These are phyloP conservation scores for Mycena venus DNA, from an alignment of 768 basidiomycete species.

Conservation along the genomic window DNA sequence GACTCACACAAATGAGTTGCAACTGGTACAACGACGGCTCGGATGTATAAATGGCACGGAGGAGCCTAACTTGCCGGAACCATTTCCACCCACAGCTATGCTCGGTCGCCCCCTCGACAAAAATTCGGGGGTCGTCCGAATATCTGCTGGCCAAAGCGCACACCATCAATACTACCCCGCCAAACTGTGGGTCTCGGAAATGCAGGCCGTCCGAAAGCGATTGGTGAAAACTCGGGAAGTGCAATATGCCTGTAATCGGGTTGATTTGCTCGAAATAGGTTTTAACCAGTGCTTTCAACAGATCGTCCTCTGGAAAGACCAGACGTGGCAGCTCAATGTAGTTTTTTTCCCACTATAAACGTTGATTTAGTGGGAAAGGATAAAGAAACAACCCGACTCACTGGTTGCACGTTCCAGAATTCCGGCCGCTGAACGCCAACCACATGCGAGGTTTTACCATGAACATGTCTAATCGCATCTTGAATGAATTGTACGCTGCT, in stretches of 20 bases:
- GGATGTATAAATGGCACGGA: constrained; percentile 66
- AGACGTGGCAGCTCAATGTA: constrained; percentile 39
- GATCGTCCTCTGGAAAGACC: constrained; percentile 61
- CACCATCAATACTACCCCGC: constrained; percentile 69
- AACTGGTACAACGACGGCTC: constrained; percentile 75
- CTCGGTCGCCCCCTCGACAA: constrained; percentile 50
- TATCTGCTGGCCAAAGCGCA: constrained; percentile 76
- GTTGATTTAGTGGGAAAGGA: neutral
- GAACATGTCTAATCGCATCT: neutral
- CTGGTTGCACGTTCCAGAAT: constrained; percentile 8
- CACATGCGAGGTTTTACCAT: neutral
- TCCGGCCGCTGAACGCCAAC: constrained; percentile 11
- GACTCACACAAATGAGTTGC: constrained; percentile 72
- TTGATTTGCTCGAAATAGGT: constrained; percentile 73
- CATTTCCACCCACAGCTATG: constrained; percentile 72
- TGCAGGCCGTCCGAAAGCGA: constrained; percentile 62
- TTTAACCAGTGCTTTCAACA: constrained; percentile 64
- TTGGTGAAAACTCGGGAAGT: constrained; percentile 72
- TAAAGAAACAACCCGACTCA: neutral
- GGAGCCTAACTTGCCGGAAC: constrained; percentile 70
- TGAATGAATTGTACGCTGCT: constrained; percentile 11
- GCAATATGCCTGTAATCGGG: constrained; percentile 68
- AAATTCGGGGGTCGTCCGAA: constrained; percentile 61
- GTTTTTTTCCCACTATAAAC: constrained; percentile 11
- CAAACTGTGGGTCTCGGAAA: constrained; percentile 64